Evolutionary conservation across 2,329 filamentous ascomycete species (phyloP).

Genomic region (Metarhizium anisopliae): DNA sequence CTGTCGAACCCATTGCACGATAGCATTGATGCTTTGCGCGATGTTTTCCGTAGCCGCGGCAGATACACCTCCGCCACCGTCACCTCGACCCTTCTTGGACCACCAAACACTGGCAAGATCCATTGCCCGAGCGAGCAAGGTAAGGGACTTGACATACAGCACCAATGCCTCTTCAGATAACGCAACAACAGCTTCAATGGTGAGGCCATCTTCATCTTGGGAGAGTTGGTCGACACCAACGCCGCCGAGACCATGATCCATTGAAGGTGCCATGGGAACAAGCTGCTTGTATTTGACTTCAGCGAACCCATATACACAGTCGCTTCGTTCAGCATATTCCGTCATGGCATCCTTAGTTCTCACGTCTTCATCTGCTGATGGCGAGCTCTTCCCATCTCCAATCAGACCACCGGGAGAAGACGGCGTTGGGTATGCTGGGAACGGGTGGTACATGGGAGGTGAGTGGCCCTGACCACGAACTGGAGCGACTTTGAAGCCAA

Average conservation of each 20-base stretch:
- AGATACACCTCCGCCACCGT: constrained; percentile 34
- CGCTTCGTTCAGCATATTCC: constrained; percentile 83
- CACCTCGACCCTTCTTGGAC: constrained; percentile 65
- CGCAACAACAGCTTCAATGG: constrained; percentile 73
- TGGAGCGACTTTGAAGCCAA: constrained; percentile 62
- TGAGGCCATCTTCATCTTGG: constrained; percentile 65
- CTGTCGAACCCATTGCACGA: constrained; percentile 88
- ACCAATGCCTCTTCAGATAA: constrained; percentile 93
- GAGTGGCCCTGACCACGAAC: constrained; percentile 60
- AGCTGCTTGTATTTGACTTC: constrained; percentile 98
- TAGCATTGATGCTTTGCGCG: constrained; percentile 72
- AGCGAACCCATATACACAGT: constrained; percentile 95
- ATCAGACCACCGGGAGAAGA: constrained; percentile 53
- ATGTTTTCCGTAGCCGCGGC: constrained; percentile 37
- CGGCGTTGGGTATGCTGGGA: constrained; percentile 73
- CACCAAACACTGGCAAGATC: constrained; percentile 92
- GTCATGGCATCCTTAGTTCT: constrained; percentile 75
- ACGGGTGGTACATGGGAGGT: constrained; percentile 71
- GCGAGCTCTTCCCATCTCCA: constrained; percentile 49
- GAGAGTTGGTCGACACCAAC: constrained; percentile 43
- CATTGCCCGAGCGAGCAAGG: constrained; percentile 87
- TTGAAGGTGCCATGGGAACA: constrained; percentile 77
- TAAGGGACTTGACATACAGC: constrained; percentile 88
- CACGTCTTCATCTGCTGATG: constrained; percentile 65
- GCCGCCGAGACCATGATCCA: constrained; percentile 60